phyloP scores from a whole-genome alignment of 192 early-diverging fungal species.

The Diversispora epigaea region DNA sequence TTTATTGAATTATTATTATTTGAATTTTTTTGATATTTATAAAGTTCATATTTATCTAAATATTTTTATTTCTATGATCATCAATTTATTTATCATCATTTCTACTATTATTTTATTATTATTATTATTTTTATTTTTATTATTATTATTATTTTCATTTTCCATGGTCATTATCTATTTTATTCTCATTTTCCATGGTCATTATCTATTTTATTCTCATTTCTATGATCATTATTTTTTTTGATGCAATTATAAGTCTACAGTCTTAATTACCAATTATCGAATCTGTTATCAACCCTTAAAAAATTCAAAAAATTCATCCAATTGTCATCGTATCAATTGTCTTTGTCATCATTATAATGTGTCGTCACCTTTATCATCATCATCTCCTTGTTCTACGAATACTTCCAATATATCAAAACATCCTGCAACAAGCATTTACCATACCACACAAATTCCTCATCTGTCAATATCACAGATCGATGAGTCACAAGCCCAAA shows the following conservation, averaged over 20 bases:
- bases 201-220: background rate
- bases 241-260: background rate
- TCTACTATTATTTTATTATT: background rate
- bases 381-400: background rate
- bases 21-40: too few relatives aligned
- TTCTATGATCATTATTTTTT: background rate
- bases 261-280: slow-evolving; percentile 29
- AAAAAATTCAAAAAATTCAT: slow-evolving; percentile 6
- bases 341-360: background rate
- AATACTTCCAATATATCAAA: background rate
- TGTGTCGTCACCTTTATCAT: too few relatives aligned
- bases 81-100: background rate
- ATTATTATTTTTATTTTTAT: background rate
- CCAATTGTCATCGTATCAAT: background rate
- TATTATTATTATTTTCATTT: background rate
- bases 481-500: slow-evolving; percentile 19
- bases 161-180: too few relatives aligned
- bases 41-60: too few relatives aligned
- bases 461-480: slow-evolving; percentile 27
- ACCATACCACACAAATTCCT: slow-evolving; percentile 10
- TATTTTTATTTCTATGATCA: background rate
- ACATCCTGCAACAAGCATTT: background rate
- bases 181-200: background rate
- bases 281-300: slow-evolving; percentile 27
- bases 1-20: background rate